Evolutionary conservation across 805 yeast genomes (phyloP), one percentile per base, ranked within the genome.

Genomic region (Yamadazyma scolyti): DNA sequence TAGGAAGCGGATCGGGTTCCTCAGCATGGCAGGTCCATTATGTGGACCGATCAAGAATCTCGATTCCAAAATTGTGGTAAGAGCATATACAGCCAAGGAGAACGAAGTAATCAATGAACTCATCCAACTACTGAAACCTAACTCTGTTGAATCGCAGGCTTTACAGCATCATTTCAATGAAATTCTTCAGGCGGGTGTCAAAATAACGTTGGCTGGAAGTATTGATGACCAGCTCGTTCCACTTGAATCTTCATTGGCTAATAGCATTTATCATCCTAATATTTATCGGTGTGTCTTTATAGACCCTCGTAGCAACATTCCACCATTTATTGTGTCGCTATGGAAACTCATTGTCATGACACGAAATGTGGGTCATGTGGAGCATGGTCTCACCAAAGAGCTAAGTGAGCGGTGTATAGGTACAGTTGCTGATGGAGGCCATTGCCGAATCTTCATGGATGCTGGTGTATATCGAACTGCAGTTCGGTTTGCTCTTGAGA

Each of bases 141-240:
- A 36, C 11, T 44, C 48, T 14, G 23, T 34, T 3, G 27, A 34
- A 11, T 45, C 57, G 9, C 27, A 39, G 8, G 39, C 37, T 25
- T 31, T 62, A 20, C 33, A 32, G 13, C 36, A 38, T 6, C 38
- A 52, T 16, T 18, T 41, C n/a, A 39, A 61, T 34, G 27, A 26
- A 5, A 40, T 64, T 21, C 33, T 53, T 14, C 23, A 30, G 3
- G 14, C 35, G 11, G 56, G 61, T 33, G 66, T 58, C 18, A 65
- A 65, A 33, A 40, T 65, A 6, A 54, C 67, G 2, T 46, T 64
- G 17, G 43, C 52, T 10, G 71, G 61, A 3, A 36, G 60, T 6
- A 37, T 52, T 4, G 47, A 50, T 26, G 71, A 65, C 37, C 68
- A 55, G 37, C 50, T 61, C 24, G 46, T 65, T n/a, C 68, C 68